These are phyloP conservation scores for Euphorbia lathyris DNA, from an alignment of 345 rosid species.

Conservation along the genomic window DNA sequence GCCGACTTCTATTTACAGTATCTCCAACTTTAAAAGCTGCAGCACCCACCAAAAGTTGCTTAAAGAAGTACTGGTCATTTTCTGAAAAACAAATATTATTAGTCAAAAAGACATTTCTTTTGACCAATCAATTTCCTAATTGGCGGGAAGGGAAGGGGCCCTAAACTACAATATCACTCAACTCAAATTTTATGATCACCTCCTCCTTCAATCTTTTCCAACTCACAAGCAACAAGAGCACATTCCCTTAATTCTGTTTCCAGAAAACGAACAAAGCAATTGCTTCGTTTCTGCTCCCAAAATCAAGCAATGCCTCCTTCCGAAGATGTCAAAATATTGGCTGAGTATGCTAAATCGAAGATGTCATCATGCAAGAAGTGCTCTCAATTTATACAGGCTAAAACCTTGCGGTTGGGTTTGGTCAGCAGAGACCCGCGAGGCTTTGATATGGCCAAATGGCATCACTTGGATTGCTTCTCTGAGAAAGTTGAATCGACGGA, in stretches of 20 bases:
- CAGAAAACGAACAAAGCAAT: background rate
- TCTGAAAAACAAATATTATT: too few relatives aligned
- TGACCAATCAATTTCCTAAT: background rate
- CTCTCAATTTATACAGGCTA: slow-evolving; percentile 44
- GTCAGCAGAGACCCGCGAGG: slow-evolving; percentile 63
- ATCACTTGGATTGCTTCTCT: slow-evolving; percentile 15
- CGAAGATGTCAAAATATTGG: slow-evolving; percentile 36
- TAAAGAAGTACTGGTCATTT: too few relatives aligned
- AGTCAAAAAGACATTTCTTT: too few relatives aligned
- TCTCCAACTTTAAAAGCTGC: too few relatives aligned
- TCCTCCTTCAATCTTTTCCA: background rate
- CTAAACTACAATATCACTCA: too few relatives aligned
- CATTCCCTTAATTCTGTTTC: background rate
- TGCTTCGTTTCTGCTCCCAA: background rate
- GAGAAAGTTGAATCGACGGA: slow-evolving; percentile 38
- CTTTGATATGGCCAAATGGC: slow-evolving; percentile 72
- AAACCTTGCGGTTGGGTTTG: slow-evolving; percentile 58
- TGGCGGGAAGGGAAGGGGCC: slow-evolving; percentile 6
- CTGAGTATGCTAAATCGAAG: slow-evolving; percentile 82
- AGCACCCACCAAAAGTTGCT: too few relatives aligned
- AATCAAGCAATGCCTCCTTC: slow-evolving; percentile 4
- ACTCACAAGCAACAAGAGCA: too few relatives aligned
- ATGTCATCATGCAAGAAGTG: slow-evolving; percentile 79
- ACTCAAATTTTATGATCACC: too few relatives aligned
- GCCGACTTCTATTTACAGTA: too few relatives aligned